These are phyloP conservation scores for Venustampulla echinocandica DNA, from an alignment of 495 filamentous ascomycete species.

Conservation along the genomic window DNA sequence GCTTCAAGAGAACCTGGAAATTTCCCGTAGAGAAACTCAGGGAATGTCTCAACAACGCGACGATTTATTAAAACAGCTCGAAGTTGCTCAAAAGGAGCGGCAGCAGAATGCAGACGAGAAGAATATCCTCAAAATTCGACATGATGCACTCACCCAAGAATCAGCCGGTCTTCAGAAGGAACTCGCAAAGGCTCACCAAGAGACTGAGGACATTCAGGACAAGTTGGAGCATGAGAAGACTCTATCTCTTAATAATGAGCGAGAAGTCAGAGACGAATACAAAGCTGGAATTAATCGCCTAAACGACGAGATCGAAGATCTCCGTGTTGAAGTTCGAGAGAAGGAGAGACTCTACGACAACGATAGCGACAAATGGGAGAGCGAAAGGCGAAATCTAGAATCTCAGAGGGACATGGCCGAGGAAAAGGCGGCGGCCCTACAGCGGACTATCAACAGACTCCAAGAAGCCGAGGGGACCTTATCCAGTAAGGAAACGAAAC, in stretches of 20 bases:
- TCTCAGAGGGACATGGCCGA: slow-evolving; percentile 58
- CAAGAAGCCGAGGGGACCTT: slow-evolving; percentile 57
- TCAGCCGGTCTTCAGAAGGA: slow-evolving; percentile 58
- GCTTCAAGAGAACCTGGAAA: slow-evolving; percentile 36
- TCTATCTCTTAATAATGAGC: slow-evolving; percentile 48
- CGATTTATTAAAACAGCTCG: slow-evolving; percentile 37
- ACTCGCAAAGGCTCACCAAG: slow-evolving; percentile 44
- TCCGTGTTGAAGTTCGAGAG: slow-evolving; percentile 65
- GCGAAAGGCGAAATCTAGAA: slow-evolving; percentile 53
- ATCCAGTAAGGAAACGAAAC: slow-evolving; percentile 53
- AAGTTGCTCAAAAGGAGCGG: slow-evolving; percentile 43
- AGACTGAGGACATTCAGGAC: slow-evolving; percentile 49
- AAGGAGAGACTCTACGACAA: slow-evolving; percentile 62
- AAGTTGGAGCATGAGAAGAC: slow-evolving; percentile 51
- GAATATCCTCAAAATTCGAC: slow-evolving; percentile 57
- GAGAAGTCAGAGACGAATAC: slow-evolving; percentile 47
- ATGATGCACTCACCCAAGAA: slow-evolving; percentile 60
- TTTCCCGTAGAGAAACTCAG: slow-evolving; percentile 33
- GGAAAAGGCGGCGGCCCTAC: slow-evolving; percentile 58
- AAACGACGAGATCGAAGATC: slow-evolving; percentile 57
- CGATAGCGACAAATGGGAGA: slow-evolving; percentile 64
- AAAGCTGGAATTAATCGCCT: slow-evolving; percentile 54
- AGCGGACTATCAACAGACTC: slow-evolving; percentile 64
- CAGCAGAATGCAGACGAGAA: slow-evolving; percentile 51
- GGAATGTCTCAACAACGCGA: slow-evolving; percentile 31